Base-by-base conservation (phyloP, 1,139 yeast genomes). In the Pichia sp. region DNA sequence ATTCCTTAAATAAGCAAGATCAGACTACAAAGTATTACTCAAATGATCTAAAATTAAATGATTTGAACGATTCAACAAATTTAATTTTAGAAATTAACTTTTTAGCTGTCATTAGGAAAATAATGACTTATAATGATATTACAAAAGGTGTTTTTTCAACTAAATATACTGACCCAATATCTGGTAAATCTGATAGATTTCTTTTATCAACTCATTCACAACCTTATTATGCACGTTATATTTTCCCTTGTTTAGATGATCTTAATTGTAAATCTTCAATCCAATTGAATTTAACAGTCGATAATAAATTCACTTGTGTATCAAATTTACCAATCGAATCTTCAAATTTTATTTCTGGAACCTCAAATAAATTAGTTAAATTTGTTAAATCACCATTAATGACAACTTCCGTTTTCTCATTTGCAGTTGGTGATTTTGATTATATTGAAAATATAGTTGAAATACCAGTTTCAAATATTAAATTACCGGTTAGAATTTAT, bases 91-190 rank as follows among this genome's bases (percentile, higher is more conserved):
- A 53, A 35, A 50, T 61, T 11, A 50, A 55, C 28, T 84, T 76
- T 56, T 62, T 81, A 53, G 89, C 86, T 1, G 77, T 75, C 53
- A 66, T 83, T 43, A 75, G 75, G 53, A 64, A 74, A n/a, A 74
- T 78, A 45, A 72, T 74, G 56, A 79, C 86, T 0, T 78, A 67
- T 58, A 66, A 69, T 41, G 87, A 83, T 56, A 64, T 64, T 43
- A 83, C 89, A 1, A 70, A 66, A 44, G 92, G 92, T n/a, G 64
- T 83, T 2, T 83, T 81, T 71, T 80, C 79, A 57, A 80, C 87
- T 1, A 80, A 81, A 58, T 81, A 79, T 59, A 69, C 73, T 49
- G 80, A 76, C 55, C 68, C 73, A 5, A 63, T 69, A 27, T 66
- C 75, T 2, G 81, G 81, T 10, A 68, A 63, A 34, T 66, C 82